phyloP scores from a whole-genome alignment of 73 alveolate species.

The Paramecium caudatum region DNA sequence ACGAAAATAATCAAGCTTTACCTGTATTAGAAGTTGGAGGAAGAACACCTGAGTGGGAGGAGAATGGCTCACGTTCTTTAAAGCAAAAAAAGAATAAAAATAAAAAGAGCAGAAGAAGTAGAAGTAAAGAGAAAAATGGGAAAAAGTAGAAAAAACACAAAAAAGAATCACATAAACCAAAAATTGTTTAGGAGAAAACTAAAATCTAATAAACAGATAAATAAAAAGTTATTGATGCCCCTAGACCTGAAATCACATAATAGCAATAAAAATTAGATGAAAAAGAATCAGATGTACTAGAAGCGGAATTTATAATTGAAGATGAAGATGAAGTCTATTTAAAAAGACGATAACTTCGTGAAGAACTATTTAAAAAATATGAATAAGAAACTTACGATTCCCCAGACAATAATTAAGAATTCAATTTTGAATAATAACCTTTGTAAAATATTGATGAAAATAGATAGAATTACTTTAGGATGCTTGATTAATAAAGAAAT shows the following conservation, averaged over 20 bases:
- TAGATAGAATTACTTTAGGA: slow-evolving; percentile 35
- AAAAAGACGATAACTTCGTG: slow-evolving; percentile 35
- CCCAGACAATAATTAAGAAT: neutral
- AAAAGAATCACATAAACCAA: neutral
- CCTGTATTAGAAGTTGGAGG: neutral
- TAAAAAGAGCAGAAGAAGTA: slow-evolving; percentile 54
- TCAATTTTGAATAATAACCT: neutral
- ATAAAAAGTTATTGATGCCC: too few species aligned
- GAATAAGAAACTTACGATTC: slow-evolving; percentile 1
- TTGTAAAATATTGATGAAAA: slow-evolving; percentile 47
- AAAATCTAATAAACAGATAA: neutral
- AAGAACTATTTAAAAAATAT: neutral
- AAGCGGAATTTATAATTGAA: neutral
- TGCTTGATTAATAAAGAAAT: slow-evolving; percentile 39
- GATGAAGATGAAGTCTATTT: slow-evolving; percentile 3
- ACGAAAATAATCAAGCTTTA: neutral
- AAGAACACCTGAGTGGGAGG: slow-evolving; percentile 59
- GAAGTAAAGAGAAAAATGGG: neutral
- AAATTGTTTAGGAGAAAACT: neutral
- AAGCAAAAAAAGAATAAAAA: slow-evolving; percentile 10
- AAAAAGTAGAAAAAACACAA: neutral
- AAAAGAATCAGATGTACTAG: neutral
- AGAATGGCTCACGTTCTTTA: neutral
- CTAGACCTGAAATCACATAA: neutral
- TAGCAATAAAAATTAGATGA: neutral